phyloP scores from a whole-genome alignment of 108 stramenopile species.

The Epithemia pelagica region DNA sequence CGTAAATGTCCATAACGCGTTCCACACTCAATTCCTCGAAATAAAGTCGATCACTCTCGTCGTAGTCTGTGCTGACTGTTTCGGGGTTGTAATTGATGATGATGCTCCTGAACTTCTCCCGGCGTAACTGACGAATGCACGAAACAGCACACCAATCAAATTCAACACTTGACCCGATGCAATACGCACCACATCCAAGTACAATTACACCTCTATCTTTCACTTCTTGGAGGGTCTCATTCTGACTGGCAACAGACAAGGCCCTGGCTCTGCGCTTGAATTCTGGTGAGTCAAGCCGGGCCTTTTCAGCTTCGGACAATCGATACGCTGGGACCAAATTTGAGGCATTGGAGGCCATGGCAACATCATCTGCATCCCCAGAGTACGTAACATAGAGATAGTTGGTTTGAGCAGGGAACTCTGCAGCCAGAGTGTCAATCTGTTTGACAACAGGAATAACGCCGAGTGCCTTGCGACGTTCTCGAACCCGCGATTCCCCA shows the following conservation, averaged over 20 bases:
- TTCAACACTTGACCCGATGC: slow-evolving; percentile 97
- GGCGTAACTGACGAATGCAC: slow-evolving; percentile 88
- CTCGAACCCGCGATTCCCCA: slow-evolving; percentile 71
- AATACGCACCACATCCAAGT: slow-evolving; percentile 95
- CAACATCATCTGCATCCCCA: slow-evolving; percentile 89
- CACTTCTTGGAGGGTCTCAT: not conserved
- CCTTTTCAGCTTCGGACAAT: slow-evolving; percentile 3
- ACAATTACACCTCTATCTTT: slow-evolving; percentile 83
- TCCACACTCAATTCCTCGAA: slow-evolving; percentile 95
- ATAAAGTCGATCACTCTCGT: slow-evolving; percentile 98
- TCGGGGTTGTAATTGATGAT: slow-evolving; percentile 99
- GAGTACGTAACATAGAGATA: slow-evolving; percentile 98
- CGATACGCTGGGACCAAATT: not conserved
- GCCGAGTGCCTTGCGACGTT: slow-evolving; percentile 50
- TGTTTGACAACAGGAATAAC: slow-evolving; percentile 92
- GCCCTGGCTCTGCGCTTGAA: slow-evolving; percentile 1
- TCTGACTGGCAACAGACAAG: not conserved
- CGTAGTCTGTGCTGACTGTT: slow-evolving; percentile 99
- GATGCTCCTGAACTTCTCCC: slow-evolving; percentile 81
- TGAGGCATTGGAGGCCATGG: slow-evolving; percentile 18
- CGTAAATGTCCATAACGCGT: slow-evolving; percentile 94
- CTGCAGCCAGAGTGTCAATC: slow-evolving; percentile 98
- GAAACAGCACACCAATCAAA: slow-evolving; percentile 99
- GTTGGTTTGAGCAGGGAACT: slow-evolving; percentile 97
- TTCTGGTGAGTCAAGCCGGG: slow-evolving; percentile 1